Conservation (phyloP, 495 filamentous ascomycete species). For the Daldinia childiae region DNA sequence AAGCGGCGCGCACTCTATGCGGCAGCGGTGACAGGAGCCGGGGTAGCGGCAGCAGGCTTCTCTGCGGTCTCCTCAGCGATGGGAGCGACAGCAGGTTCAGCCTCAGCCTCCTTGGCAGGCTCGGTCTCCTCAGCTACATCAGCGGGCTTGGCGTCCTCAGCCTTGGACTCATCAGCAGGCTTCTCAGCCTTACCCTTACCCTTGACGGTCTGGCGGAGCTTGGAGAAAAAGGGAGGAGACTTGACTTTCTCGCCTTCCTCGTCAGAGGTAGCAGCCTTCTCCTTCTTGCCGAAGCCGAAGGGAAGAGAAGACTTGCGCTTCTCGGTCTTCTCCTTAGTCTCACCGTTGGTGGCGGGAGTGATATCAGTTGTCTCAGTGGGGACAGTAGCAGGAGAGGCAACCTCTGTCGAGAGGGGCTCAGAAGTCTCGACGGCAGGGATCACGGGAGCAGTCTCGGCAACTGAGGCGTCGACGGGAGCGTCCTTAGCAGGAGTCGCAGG, state of each 20-base stretch:
- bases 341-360: conserved; percentile 58
- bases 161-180: conserved; percentile 54
- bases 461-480: conserved; percentile 51
- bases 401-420: conserved; percentile 61
- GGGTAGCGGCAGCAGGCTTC: conserved; percentile 48
- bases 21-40: conserved; percentile 58
- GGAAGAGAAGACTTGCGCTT: conserved; percentile 67
- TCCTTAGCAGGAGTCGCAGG: conserved; percentile 48
- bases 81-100: conserved; percentile 46
- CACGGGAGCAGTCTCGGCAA: conserved; percentile 64
- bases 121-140: conserved; percentile 61
- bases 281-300: conserved; percentile 63
- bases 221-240: conserved; percentile 64
- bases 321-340: conserved; percentile 63
- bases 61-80: conserved; percentile 49
- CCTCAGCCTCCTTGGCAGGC: conserved; percentile 55
- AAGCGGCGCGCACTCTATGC: conserved; percentile 53
- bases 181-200: conserved; percentile 61
- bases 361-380: conserved; percentile 55
- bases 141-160: conserved; percentile 57
- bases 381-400: conserved; percentile 55
- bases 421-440: conserved; percentile 67
- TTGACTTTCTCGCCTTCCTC: conserved; percentile 65
- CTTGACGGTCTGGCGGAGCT: conserved; percentile 66
- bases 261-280: conserved; percentile 58